phyloP scores from a whole-genome alignment of 371 early-diverging fungal species.

The Mucor mucedo region DNA sequence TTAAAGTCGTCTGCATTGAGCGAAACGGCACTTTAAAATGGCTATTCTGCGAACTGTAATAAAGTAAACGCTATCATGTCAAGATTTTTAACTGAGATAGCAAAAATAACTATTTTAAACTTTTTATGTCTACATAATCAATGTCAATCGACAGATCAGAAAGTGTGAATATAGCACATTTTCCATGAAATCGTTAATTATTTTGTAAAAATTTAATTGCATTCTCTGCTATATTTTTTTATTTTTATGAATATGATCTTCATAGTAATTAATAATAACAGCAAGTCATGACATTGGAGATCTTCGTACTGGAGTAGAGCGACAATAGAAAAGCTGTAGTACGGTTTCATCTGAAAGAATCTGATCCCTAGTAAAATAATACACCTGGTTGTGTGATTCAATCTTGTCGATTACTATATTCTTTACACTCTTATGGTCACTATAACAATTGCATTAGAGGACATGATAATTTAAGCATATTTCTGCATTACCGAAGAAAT shows the following conservation, averaged over 20 bases:
- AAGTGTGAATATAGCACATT: conserved; percentile 3
- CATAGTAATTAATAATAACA: conserved; percentile 8
- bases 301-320: conserved; percentile 7
- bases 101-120: conserved; percentile 6
- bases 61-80: conserved; percentile 1
- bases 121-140: conserved; percentile 11
- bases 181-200: conserved; percentile 3
- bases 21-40: neutral
- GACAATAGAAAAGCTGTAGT: conserved; percentile 11
- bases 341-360: conserved; percentile 6
- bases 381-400: conserved; percentile 5
- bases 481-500: conserved; percentile 14
- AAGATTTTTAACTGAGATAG: neutral
- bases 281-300: conserved; percentile 12
- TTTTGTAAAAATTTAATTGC: too few relatives aligned
- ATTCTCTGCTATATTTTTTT: conserved; percentile 8
- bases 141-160: conserved; percentile 1
- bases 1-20: neutral
- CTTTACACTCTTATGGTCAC: conserved; percentile 10
- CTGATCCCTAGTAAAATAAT: conserved; percentile 9
- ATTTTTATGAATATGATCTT: conserved; percentile 10
- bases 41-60: conserved; percentile 3
- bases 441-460: conserved; percentile 14
- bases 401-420: conserved; percentile 14
- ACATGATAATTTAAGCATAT: conserved; percentile 10